Base-by-base conservation (phyloP, 495 filamentous ascomycete species). In the Penicillium lagena region DNA sequence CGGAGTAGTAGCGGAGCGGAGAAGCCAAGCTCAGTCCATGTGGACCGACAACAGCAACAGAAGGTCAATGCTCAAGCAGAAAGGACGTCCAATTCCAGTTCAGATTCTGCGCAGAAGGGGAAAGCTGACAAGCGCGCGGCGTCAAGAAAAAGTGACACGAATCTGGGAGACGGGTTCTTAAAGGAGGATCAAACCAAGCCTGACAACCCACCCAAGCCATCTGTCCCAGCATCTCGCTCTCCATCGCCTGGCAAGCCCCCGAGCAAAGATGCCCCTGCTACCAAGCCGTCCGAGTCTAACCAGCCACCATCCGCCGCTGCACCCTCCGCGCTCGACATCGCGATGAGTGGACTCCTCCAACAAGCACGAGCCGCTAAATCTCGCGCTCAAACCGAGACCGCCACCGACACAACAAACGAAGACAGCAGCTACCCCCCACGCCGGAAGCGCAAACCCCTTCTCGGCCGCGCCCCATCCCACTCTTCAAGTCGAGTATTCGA, bases 391-490 rank as follows among this genome's bases (percentile, higher is more conserved):
- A 35, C 39, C 9, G 60, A 46, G 12, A 38, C 11, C 42, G 51
- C 36, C 40, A 48, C 11, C 42, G 51, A 32, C 39, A 47, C 36
- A 8, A 48, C n/a, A 30, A 42, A 42, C 37, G 56, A 63, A 6
- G 47, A 51, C 9, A 30, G 29, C 35, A 45, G 50, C 38, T 40
- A 46, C 39, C 39, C 50, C 35, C 49, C 45, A n/a, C 45, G 50
- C 12, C 43, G 64, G 30, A 50, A 56, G 35, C 59, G 68, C 27
- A 67, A 66, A 51, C 67, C 72, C 0, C 70, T 76, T 31, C 55
- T 78, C n/a, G 75, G 75, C 27, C 64, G 75, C 33, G 74, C 70
- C 7, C 58, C 66, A 22, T 76, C 73, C 1, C 63, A 68, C 32
- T 46, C 68, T 17, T 68, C 68, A 22, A 40, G 43, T 27, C 59